A percentile compares a stretch with the other conserved stretches of the same genome.
Evolutionary conservation across 345 rosid species (phyloP).

Genomic region (Gossypium stocksii): DNA sequence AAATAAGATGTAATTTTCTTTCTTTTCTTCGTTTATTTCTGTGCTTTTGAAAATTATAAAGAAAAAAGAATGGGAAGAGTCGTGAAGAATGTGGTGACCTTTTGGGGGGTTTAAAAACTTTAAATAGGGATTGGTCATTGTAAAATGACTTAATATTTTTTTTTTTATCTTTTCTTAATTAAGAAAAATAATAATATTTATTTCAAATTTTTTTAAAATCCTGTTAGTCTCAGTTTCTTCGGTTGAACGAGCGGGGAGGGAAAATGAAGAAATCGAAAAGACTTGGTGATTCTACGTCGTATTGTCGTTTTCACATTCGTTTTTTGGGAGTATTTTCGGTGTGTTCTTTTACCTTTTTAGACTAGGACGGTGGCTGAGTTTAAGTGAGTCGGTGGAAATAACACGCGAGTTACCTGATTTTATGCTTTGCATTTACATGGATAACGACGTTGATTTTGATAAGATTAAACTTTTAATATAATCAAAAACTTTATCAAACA

Average conservation of each 20-base stretch:
- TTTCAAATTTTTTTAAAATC: neutral
- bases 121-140: conserved; percentile 5
- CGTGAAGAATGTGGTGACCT: conserved; percentile 17
- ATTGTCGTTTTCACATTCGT: neutral
- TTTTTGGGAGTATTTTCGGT: neutral
- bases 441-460: neutral
- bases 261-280: neutral
- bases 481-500: too few species aligned
- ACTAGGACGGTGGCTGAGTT: neutral
- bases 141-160: neutral
- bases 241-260: neutral
- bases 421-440: neutral
- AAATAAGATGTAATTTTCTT: conserved; percentile 12
- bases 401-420: neutral
- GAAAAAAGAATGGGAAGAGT: neutral
- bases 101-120: neutral
- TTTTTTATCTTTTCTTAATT: neutral
- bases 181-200: neutral
- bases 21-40: conserved; percentile 2
- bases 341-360: neutral
- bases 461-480: too few species aligned
- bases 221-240: neutral
- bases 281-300: conserved; percentile 4
- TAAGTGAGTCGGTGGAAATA: conserved; percentile 3
- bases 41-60: neutral